Evolutionary conservation across 116 monocot species (phyloP), one percentile per base, ranked within the genome.

Genomic region (Phalaenopsis hybrid): DNA sequence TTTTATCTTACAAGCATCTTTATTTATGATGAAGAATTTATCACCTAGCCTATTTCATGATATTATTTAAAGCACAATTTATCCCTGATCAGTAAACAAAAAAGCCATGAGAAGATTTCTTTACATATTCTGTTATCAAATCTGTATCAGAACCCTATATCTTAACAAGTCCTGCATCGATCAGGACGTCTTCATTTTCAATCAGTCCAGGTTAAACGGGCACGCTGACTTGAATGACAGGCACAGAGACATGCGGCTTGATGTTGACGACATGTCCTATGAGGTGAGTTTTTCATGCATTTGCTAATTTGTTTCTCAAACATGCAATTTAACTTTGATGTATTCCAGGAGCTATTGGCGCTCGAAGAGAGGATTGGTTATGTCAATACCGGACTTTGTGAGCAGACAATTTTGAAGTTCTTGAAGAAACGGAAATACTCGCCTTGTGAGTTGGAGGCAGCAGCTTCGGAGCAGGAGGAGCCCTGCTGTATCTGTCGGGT

Each of bases 201-300:
- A 87, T 18, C 88, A 88, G 52, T 75, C 88, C 8, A 28, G 85
- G 18, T 82, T 89, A 63, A 82, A 85, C 68, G 91, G 91, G n/a
- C 85, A 84, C 16, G 80, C 77, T 12, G 89, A 94, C 33, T 59
- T 92, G 86, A 88, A 92, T 58, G 96, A 96, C 75, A 88, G 94
- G 69, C 96, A 96, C 70, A 85, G 96, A 82, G 96, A 94, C 83
- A 91, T 96, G 96, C 88, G 96, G 65, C 96, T 96, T 51, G 96
- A 96, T 85, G 93, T 96, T 12, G 96, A 96, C 79, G 92, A 94
- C 52, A 96, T 96, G 96, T 92, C 96, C 46, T 96, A 96, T 78
- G 96, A 96, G 96, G 96, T 93, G 13, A 82, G 43, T 82, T 44
- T 44, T 37, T 57, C 78, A 3, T 52, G 52, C 20, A 63, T 15